Conservation (phyloP, 768 basidiomycete species). For the Tulasnella sp. region DNA sequence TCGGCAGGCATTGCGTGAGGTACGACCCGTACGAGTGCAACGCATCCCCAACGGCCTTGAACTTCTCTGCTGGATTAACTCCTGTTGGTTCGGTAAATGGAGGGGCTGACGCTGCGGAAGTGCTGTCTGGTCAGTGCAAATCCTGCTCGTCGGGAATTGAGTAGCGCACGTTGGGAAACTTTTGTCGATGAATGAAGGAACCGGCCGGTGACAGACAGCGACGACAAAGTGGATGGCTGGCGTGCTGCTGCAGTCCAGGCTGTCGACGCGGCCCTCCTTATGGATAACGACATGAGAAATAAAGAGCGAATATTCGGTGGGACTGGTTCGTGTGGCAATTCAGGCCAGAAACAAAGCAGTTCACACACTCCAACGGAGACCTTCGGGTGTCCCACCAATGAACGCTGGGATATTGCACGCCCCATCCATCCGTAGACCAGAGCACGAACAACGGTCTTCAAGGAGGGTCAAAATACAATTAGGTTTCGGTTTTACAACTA, state of each 20-base stretch:
- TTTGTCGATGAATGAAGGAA: slow-evolving; percentile 12
- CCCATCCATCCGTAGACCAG: background rate
- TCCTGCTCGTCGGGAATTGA: background rate
- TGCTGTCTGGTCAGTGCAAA: slow-evolving; percentile 6
- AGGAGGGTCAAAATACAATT: background rate
- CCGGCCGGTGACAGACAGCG: background rate
- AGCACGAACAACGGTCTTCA: background rate
- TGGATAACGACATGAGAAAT: background rate
- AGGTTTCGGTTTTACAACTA: background rate
- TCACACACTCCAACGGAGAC: slow-evolving; percentile 1
- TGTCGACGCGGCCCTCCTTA: background rate
- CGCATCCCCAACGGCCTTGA: slow-evolving; percentile 66
- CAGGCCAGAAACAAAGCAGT: background rate
- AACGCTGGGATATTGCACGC: background rate
- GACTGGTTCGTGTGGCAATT: slow-evolving; percentile 1
- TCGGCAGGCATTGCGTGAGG: slow-evolving; percentile 87
- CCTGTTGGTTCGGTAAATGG: slow-evolving; percentile 90
- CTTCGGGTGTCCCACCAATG: background rate
- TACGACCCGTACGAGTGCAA: slow-evolving; percentile 93
- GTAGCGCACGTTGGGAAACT: background rate
- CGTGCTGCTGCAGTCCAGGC: background rate
- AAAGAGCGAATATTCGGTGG: slow-evolving; percentile 1
- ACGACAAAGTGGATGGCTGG: background rate
- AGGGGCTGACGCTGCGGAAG: slow-evolving; percentile 35
- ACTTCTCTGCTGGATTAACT: slow-evolving; percentile 73